These are phyloP conservation scores for Rubroshorea leprosula DNA, from an alignment of 345 rosid genomes.

Conservation along the genomic window DNA sequence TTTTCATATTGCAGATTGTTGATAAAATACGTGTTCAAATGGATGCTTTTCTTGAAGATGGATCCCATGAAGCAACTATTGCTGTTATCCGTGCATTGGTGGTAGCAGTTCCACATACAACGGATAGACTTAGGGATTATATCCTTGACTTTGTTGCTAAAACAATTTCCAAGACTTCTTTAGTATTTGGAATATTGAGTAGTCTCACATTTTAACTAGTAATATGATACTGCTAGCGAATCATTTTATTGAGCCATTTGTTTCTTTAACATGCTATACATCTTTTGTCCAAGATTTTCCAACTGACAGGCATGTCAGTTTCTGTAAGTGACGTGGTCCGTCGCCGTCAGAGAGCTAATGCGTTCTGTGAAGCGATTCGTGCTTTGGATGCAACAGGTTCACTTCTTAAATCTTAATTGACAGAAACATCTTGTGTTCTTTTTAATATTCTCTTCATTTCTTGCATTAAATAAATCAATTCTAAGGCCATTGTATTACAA, in stretches of 20 bases:
- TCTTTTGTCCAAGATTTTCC: constrained; percentile 86
- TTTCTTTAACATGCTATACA: constrained; percentile 49
- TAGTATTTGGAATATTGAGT: too few relatives aligned
- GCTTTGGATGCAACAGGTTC: constrained; percentile 97
- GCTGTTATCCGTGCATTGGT: constrained; percentile 84
- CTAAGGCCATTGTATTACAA: too few relatives aligned
- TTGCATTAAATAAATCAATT: too few relatives aligned
- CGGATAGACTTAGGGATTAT: constrained; percentile 85
- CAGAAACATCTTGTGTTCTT: background rate
- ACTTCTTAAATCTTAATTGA: too few relatives aligned
- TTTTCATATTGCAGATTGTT: constrained; percentile 56
- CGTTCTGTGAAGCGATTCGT: constrained; percentile 88
- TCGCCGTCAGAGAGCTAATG: constrained; percentile 82
- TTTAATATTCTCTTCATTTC: too few relatives aligned
- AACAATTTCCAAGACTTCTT: too few relatives aligned
- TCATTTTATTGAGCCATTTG: constrained; percentile 11
- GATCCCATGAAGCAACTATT: constrained; percentile 88
- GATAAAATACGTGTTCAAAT: constrained; percentile 95
- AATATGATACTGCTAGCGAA: too few relatives aligned
- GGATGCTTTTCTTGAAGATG: constrained; percentile 99
- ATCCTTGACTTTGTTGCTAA: constrained; percentile 53
- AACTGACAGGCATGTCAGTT: constrained; percentile 56
- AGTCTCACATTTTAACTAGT: too few relatives aligned
- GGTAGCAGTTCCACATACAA: constrained; percentile 88
- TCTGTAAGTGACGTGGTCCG: constrained; percentile 56